Base-by-base conservation (phyloP, 768 basidiomycete species). In the Boletellus sp. region DNA sequence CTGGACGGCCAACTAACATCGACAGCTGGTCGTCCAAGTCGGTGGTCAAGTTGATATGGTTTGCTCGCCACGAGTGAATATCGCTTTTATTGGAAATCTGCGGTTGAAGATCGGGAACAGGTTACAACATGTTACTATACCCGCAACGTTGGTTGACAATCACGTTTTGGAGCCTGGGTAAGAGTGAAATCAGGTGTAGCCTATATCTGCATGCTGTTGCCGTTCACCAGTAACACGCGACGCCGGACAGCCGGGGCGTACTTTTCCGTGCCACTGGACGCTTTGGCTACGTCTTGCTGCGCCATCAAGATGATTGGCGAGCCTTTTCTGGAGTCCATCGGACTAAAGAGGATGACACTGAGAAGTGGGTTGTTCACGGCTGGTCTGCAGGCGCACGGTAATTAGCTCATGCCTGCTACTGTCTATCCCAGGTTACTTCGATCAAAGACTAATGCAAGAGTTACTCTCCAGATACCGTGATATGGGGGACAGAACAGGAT, bases 341-440 rank as follows among this genome's bases (percentile, higher is more conserved):
- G n/a, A 37, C 45, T 35, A 28, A 45, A 45, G 35, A 45, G 34
- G 32, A 45, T 37, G 45, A 45, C 35, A 28, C 37, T 45, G 3
- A 45, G 35, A 36, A 35, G 16, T 13, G 35, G 15, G 12, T 4
- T 19, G 12, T 23, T 26, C 45, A 45, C 37, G 35, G n/a, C 23
- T 37, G 24, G 26, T 45, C 45, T 45, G 20, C 11, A 45, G 23
- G 20, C 19, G 16, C 7, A 33, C 7, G 32, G 7, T 28, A 15
- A 37, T 36, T 28, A 45, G 23, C n/a, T 17, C 16, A n/a, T 16
- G 26, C n/a, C 40, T 6, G 4, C 24, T 26, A 26, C 4, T 8
- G 24, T 26, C 4, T 26, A n/a, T 26, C 24, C 23, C 17, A 11
- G 19, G 37, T 4, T 16, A 41, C 16, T 16, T 7, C 10, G 16